Evolutionary conservation across 768 basidiomycete species (phyloP), one percentile per base, ranked within the genome.

Genomic region (Coprinellus micaceus): DNA sequence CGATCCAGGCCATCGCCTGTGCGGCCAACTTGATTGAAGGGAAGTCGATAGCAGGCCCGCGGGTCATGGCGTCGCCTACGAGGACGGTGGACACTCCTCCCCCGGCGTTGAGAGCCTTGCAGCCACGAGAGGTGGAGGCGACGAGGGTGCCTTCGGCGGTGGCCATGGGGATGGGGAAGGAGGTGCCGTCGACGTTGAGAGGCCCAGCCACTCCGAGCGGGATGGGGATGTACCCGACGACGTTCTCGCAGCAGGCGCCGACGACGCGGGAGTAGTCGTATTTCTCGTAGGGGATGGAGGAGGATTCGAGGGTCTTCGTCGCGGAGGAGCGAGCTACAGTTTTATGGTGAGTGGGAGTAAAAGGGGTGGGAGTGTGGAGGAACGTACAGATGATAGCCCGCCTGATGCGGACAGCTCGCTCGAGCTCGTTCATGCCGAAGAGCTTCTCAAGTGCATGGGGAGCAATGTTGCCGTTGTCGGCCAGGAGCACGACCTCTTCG

Each of bases 171-270:
- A 99, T 95, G 39, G 86, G 96, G 64, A 85, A 85, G 44, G 86
- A 73, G 40, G 81, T 74, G 29, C 91, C 94, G 64, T 99, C 96
- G 66, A 99, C 82, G 44, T 83, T 89, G 33, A 99, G 84, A 2
- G 97, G 97, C 1, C 97, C 97, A 17, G 97, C 97, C 58, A 98
- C 88, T 61, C 97, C 97, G 52, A 98, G 86, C 0, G 97, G 97
- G 33, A 99, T 72, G 43, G 96, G 97, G 69, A 98, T 93, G 70
- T 91, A 99, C 29, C 97, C 97, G 45, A 98, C 84, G 52, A 99
- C 97, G 70, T 99, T 98, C 74, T 99, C 97, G 73, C 97, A 99
- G 74, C 96, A 99, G 10, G 96, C 94, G 55, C 94, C 96, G 52
- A 94, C 81, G 33, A 99, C 94, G 9, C 89, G 85, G 44, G 88